Conservation (phyloP, 768 basidiomycete genomes). For the Calvatia gigantea region DNA sequence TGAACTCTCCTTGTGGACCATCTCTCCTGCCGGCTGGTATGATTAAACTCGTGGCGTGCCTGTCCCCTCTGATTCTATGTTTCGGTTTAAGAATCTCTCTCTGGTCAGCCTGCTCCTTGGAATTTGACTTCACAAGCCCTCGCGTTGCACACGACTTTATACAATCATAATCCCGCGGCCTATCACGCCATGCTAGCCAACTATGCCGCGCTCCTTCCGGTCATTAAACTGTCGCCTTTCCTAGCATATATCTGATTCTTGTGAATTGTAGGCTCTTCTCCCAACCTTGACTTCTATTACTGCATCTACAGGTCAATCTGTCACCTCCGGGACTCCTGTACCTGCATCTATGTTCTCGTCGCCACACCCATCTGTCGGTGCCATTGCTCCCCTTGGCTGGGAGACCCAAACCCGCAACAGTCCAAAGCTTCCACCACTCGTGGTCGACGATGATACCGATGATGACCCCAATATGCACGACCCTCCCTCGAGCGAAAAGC, state of each 20-base stretch:
- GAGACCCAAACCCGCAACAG: neutral
- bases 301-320: neutral
- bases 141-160: neutral
- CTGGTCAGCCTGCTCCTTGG: neutral
- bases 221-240: slow-evolving; percentile 1
- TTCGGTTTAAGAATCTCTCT: neutral
- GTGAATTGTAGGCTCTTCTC: neutral
- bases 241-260: neutral
- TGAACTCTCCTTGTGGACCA: neutral
- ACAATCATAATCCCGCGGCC: neutral
- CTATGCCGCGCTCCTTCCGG: slow-evolving; percentile 9
- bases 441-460: neutral
- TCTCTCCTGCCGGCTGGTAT: neutral
- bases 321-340: neutral
- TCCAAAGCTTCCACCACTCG: neutral
- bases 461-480: neutral
- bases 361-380: neutral
- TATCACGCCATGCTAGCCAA: slow-evolving; percentile 1
- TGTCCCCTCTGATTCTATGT: neutral
- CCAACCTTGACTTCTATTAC: neutral
- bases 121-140: neutral
- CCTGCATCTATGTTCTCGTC: neutral
- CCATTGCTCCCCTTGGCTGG: neutral
- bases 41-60: neutral
- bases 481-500: neutral